Base-by-base conservation (phyloP, 176 grass and related monocot species). In the Eragrostis curvula region DNA sequence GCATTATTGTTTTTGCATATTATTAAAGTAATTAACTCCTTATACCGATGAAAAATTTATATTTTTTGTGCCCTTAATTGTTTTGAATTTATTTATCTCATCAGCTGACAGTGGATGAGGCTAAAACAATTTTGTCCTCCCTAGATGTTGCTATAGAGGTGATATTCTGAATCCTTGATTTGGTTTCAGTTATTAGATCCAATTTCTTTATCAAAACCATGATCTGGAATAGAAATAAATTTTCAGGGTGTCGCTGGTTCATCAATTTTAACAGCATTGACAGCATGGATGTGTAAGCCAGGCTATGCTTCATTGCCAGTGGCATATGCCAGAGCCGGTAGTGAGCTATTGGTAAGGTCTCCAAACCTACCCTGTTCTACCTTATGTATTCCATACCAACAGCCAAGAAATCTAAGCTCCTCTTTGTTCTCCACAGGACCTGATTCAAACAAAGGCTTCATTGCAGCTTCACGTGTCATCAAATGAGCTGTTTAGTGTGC, bases 231-330 rank as follows among this genome's bases (percentile, higher is more conserved):
- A 72, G 17, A 15, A 83, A 46, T 69, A 32, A 28, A 66, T 88
- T 89, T 86, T 70, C 88, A 98, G 96, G 87, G 83, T 62, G 90
- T 89, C 85, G 85, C 49, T 74, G 90, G 92, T 68, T 89, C 65
- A 70, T 84, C 88, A 63, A 64, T 98, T 78, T 79, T 95, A 78
- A 85, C 59, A 56, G 70, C 89, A 60, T 74, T 95, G 42, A 73
- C 90, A n/a, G 67, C 87, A 29, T 95, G 96, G 96, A 93, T 86
- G 42, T 80, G 69, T 68, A 98, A 89, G 75, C 90, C 96, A 51
- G 89, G 87, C 18, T 91, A 89, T 65, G 82, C 84, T 79, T 91
- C 96, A 0, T 89, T 98, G 61, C 92, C 92, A 4, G 61, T 81
- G 47, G 30, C 66, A 42, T 98, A 98, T 86, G 84, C 79, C 30